Evolutionary conservation across 768 basidiomycete species (phyloP), one percentile per base, ranked within the genome.

Genomic region (Naganishia friedmannii): DNA sequence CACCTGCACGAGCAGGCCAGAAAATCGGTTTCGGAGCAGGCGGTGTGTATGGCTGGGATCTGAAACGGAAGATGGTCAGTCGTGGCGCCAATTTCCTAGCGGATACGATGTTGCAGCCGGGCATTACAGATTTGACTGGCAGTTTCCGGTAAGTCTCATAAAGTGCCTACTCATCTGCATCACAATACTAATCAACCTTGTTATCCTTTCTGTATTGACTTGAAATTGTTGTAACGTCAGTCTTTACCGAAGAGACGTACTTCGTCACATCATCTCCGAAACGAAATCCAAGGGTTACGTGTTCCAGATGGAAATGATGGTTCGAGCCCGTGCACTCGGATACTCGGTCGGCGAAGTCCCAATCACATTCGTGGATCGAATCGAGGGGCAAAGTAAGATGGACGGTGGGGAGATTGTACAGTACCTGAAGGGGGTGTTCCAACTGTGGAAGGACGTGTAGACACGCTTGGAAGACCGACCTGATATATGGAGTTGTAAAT

Each of bases 231-330:
- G n/a, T n/a, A n/a, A 28, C 26, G 15, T 69, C 65, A 91, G 91
- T 70, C 80, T 95, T 19, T 95, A 95, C 79, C 88, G 90, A 46
- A 79, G 87, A 13, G 84, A 85, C 0, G 93, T 90, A 8, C 84
- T 95, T 67, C 86, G 86, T 57, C 88, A 92, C 74, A 90, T 95
- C 76, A 94, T 95, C 75, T 86, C 88, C 5, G 85, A 88, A 73
- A 92, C 90, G 1, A 86, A 88, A 71, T 92, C 92, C 2, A 90
- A 90, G 73, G 93, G 93, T 10, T 95, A 94, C 75, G 93, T 95
- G 34, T 94, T 95, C 84, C 93, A 95, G 84, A 95, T 95, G 93
- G 93, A 95, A 79, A 95, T 94, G 89, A 94, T 94, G 86, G 93
- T 92, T 23, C 87, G 93, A 0, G 93, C 93, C 5, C 86, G 88